Evolutionary conservation across 2,329 filamentous ascomycete genomes (phyloP), one percentile per base, ranked within the genome.

Genomic region (Penicillium sp.): DNA sequence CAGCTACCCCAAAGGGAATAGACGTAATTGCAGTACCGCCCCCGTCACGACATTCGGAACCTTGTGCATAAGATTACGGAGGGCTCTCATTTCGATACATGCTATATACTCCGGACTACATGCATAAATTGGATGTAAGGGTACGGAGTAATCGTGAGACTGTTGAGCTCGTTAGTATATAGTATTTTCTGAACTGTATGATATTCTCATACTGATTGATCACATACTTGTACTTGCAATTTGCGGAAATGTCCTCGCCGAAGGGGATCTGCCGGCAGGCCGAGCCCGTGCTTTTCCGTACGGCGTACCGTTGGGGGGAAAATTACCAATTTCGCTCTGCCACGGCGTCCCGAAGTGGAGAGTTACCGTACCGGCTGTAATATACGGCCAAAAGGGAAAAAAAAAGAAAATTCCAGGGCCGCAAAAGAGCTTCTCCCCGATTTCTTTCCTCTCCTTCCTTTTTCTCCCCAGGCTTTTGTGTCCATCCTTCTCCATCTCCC

Each of bases 371-470:
- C 67, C 68, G 65, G 68, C 61, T 48, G 59, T 62, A 63, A 65
- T 67, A 65, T 67, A 72, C 69, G 63, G 62, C 59, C 63, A 65
- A 56, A 68, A 62, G 66, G 66, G 65, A 53, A 69, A 53, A 69
- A 67, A 69, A 69, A 57, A 61, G 62, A 63, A 70, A 69, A 65
- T 58, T 55, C 49, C 56, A 62, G 60, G 61, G 42, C 42, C 51
- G 51, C 51, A 50, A 54, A 54, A 54, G 64, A 71, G 67, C 67
- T 69, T 60, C 62, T 52, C 61, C 65, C 65, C 61, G 58, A 55
- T 55, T 60, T 50, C 49, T 63, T 64, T 62, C 61, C 64, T 65
- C 65, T 62, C 67, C 58, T 64, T 72, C 66, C n/a, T 40, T 71
- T 70, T 65, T 67, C 59, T 56, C 65, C 66, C 68, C 67, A 65